A percentile compares a stretch with the other conserved stretches of the same genome.
phyloP scores from a whole-genome alignment of 169 alveolate genomes.

The Cryptosporidium viatorum region DNA sequence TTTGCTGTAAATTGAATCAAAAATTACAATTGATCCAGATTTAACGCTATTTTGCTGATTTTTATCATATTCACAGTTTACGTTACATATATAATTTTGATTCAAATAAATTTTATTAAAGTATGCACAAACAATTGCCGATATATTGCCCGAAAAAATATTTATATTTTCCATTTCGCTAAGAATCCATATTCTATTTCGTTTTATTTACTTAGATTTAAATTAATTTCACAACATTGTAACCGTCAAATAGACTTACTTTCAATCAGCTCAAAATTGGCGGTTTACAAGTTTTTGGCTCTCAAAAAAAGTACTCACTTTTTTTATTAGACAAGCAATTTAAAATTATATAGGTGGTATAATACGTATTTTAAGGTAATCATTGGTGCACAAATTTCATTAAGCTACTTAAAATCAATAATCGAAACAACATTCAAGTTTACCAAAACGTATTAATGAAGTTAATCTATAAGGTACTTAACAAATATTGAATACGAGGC shows the following conservation, averaged over 20 bases:
- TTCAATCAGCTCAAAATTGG: background rate
- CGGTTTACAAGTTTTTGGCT: conserved; percentile 64
- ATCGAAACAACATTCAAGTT: background rate
- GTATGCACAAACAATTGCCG: conserved; percentile 17
- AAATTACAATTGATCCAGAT: conserved; percentile 15
- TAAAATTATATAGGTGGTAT: background rate
- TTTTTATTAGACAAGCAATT: conserved; percentile 5
- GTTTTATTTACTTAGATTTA: background rate
- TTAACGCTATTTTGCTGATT: background rate
- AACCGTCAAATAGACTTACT: background rate
- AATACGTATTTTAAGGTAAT: background rate
- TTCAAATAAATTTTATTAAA: background rate
- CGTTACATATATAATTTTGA: background rate
- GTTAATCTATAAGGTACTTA: background rate
- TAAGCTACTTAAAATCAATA: background rate
- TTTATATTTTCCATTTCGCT: background rate
- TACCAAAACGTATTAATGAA: background rate
- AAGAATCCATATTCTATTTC: background rate
- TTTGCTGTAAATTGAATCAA: conserved; percentile 14
- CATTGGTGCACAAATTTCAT: background rate
- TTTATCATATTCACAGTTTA: background rate
- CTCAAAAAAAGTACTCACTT: conserved; percentile 6
- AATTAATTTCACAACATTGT: background rate
- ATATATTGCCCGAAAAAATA: conserved; percentile 31
- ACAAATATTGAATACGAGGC: background rate